Evolutionary conservation across 2,329 filamentous ascomycete genomes (phyloP), one percentile per base, ranked within the genome.

Genomic region (Xenosphaeropsis pyriputrescens): DNA sequence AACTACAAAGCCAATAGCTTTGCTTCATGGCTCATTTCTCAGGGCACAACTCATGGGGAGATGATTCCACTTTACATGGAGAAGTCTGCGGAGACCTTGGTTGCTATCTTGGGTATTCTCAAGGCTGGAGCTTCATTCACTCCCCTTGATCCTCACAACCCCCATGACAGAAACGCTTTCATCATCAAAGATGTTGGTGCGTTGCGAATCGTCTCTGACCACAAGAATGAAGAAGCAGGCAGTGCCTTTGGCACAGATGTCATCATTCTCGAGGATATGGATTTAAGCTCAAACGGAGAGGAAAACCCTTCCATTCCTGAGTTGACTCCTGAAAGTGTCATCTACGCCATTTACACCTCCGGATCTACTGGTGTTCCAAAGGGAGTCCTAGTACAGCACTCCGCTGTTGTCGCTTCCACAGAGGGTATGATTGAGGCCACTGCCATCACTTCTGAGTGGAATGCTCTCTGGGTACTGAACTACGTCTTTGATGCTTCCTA

Each of bases 401-500:
- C 63, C 17, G 80, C 85, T 11, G 84, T 70, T 6, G 79, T 80
- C 0, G 85, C 93, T 54, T 82, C 80, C 37, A 59, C 93, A 6
- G 65, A 91, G 32, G 82, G 83, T 2, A 85, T 93, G 50, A 68
- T 89, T 48, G 64, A 63, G 22, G 75, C 86, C 47, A 76, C 93
- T 19, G 85, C 85, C 2, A 34, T 44, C 11, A 33, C 26, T 9
- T 26, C 36, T 0, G 91, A 93, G 50, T 64, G 63, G 7, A 72
- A 84, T 19, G 93, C 93, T 52, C 67, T 93, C 1, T 85, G 93
- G 52, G 93, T 93, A 54, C 85, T 85, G 5, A 79, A 84, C 2
- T 83, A 85, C 1, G 93, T 85, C 0, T 93, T 93, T 53, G 85
- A 93, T 53, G 85, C 93, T 7, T 91, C 83, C 0, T 79, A 93